Conservation (phyloP, 768 basidiomycete genomes). For the Kwoniella bestiolae region DNA sequence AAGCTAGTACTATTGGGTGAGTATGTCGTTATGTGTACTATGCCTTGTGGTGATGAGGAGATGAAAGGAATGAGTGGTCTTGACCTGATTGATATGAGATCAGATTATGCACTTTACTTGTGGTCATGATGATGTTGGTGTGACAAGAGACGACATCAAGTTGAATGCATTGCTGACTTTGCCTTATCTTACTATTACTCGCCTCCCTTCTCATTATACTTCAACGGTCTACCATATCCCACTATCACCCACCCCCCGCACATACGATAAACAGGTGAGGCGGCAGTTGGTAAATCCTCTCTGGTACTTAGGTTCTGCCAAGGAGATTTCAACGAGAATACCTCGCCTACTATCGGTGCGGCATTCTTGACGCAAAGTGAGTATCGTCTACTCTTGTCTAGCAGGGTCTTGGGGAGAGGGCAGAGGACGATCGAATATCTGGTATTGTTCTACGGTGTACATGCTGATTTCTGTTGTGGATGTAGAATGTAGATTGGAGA, state of each 20-base stretch:
- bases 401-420: too few relatives aligned
- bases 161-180: neutral
- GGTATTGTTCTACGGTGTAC: too few relatives aligned
- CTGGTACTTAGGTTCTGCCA: conserved; percentile 96
- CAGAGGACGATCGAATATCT: too few relatives aligned
- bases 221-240: neutral
- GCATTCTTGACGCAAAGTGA: conserved; percentile 66
- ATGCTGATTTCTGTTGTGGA: neutral
- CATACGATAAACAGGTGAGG: conserved; percentile 71
- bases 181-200: neutral
- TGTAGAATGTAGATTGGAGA: conserved; percentile 65
- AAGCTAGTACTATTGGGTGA: conserved; percentile 94
- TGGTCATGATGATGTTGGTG: too few relatives aligned
- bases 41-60: neutral
- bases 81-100: too few relatives aligned
- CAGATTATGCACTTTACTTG: too few relatives aligned
- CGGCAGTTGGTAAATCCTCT: conserved; percentile 98
- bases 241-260: neutral
- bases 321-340: conserved; percentile 98
- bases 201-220: neutral
- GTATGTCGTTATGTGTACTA: too few relatives aligned
- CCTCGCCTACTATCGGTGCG: conserved; percentile 97
- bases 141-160: too few relatives aligned
- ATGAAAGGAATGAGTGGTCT: neutral
- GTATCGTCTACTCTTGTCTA: conserved; percentile 13